Evolutionary conservation across 208 protist genomes (phyloP).

Genomic region (Leishmania guyanensis): DNA sequence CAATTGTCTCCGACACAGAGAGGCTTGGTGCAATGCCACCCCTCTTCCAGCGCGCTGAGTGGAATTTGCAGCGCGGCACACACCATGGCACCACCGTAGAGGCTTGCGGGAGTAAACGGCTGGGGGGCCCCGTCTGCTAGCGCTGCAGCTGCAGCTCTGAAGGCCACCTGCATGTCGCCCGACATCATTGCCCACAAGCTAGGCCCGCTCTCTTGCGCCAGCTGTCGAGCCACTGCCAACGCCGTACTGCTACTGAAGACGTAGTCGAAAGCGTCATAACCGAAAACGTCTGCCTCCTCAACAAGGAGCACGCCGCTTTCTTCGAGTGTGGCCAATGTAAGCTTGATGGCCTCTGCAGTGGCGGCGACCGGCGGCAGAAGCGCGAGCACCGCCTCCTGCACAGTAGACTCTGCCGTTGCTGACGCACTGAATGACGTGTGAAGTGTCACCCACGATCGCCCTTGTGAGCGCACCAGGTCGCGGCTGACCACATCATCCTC

Average conservation of each 20-base stretch:
- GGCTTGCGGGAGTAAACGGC: constrained; percentile 10
- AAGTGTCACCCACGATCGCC: constrained; percentile 42
- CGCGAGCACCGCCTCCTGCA: constrained; percentile 51
- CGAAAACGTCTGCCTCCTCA: constrained; percentile 41
- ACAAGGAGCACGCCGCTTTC: constrained; percentile 30
- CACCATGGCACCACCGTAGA: constrained; percentile 48
- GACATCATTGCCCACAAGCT: constrained; percentile 24
- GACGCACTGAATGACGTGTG: neutral
- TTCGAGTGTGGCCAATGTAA: constrained; percentile 37
- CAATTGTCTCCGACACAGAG: constrained; percentile 41
- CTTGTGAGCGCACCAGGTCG: constrained; percentile 30
- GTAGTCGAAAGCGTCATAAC: constrained; percentile 27
- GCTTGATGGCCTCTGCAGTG: constrained; percentile 30
- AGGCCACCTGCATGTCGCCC: neutral
- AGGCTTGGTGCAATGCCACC: constrained; percentile 35
- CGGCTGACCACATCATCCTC: constrained; percentile 37
- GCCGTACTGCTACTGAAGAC: constrained; percentile 27
- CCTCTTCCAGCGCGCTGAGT: constrained; percentile 37
- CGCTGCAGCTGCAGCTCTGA: constrained; percentile 36
- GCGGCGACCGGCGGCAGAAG: constrained; percentile 58
- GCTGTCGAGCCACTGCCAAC: constrained; percentile 27
- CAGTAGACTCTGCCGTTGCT: neutral
- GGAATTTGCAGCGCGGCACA: constrained; percentile 37
- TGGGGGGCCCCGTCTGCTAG: constrained; percentile 25
- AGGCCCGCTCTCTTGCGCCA: constrained; percentile 19